A percentile compares a stretch with the other conserved stretches of the same genome.
Evolutionary conservation across 192 early-diverging fungal genomes (phyloP).

Genomic region (Obelidium mucronatum): DNA sequence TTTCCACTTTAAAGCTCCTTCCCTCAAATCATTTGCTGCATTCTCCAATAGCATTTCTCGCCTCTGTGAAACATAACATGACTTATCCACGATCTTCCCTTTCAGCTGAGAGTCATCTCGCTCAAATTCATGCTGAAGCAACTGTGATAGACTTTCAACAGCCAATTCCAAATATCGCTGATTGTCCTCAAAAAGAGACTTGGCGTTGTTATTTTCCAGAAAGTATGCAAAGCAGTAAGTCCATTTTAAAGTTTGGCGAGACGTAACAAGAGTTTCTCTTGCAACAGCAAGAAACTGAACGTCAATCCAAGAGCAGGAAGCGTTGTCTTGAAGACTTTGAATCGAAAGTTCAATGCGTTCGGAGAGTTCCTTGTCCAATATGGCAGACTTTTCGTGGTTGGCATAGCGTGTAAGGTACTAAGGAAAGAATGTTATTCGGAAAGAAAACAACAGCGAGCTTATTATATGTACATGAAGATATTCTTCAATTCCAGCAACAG

Average conservation of each 20-base stretch:
- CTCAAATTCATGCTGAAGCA: constrained; percentile 82
- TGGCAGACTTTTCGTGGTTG: constrained; percentile 97
- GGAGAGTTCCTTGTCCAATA: constrained; percentile 78
- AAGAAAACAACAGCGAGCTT: constrained; percentile 3
- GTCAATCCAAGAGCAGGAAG: constrained; percentile 94
- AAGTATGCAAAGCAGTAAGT: constrained; percentile 97
- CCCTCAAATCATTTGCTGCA: constrained; percentile 82
- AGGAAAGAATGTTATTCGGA: constrained; percentile 2
- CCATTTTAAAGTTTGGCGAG: constrained; percentile 95
- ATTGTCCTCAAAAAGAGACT: constrained; percentile 95
- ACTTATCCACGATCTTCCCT: constrained; percentile 90
- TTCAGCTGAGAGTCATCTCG: constrained; percentile 51
- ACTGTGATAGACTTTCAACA: constrained; percentile 88
- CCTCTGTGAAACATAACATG: constrained; percentile 83
- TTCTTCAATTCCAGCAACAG: constrained; percentile 82
- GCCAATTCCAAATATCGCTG: constrained; percentile 96
- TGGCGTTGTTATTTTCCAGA: constrained; percentile 81
- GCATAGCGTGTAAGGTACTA: constrained; percentile 96
- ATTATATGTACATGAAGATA: constrained; percentile 85
- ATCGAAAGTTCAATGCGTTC: constrained; percentile 91
- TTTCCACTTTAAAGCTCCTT: constrained; percentile 83
- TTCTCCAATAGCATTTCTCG: constrained; percentile 89
- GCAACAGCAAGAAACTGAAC: constrained; percentile 95
- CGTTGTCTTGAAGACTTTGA: constrained; percentile 90
- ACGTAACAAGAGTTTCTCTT: constrained; percentile 85